Evolutionary conservation across 257 asterid genomes (phyloP).

Genomic region (Solanum appendiculatum): DNA sequence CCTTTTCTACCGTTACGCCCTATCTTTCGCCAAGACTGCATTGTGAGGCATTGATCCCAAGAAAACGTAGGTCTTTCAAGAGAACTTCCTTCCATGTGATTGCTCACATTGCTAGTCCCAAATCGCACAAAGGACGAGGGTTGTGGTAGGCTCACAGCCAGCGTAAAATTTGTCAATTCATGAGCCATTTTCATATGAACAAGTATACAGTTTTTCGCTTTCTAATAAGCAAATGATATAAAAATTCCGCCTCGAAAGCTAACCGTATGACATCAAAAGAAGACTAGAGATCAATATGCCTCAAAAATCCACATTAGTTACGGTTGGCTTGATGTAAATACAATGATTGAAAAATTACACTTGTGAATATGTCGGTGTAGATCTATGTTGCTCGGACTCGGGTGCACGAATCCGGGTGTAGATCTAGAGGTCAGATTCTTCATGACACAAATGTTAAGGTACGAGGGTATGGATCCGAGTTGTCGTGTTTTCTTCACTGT

Average conservation of each 20-base stretch:
- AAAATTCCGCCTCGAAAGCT: neutral
- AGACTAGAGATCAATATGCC: neutral
- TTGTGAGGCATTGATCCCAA: neutral
- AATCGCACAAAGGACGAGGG: neutral
- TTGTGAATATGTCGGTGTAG: neutral
- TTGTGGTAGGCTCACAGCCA: neutral
- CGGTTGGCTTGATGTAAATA: neutral
- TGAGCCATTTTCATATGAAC: neutral
- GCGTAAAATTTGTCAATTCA: neutral
- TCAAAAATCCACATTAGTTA: neutral
- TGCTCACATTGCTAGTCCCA: neutral
- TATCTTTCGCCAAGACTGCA: neutral
- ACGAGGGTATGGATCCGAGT: neutral
- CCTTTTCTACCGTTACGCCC: neutral
- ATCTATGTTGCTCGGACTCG: neutral
- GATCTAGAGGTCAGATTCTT: neutral
- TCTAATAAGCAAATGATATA: neutral
- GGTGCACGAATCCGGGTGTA: neutral
- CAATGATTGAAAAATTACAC: neutral
- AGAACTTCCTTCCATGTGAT: neutral
- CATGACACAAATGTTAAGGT: neutral
- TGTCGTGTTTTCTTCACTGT: neutral
- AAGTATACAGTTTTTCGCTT: neutral
- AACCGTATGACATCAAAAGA: neutral
- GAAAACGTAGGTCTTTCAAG: neutral